phyloP scores from a whole-genome alignment of 1,139 yeast genomes.

The Sugiyamaella sp. region DNA sequence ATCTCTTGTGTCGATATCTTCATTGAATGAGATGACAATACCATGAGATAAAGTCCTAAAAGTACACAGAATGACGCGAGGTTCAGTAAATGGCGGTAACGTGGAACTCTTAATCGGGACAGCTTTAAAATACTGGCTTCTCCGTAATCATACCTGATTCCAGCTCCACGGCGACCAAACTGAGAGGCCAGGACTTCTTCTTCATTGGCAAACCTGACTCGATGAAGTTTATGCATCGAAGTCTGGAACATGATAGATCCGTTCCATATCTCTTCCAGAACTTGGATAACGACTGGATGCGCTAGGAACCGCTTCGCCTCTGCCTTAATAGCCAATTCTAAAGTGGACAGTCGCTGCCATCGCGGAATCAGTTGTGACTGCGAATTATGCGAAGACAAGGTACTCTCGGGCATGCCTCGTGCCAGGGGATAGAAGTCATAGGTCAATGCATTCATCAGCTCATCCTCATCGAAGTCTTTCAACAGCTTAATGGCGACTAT shows the following conservation, averaged over 20 bases:
- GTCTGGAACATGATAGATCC: slow-evolving; percentile 52
- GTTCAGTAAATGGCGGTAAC: slow-evolving; percentile 46
- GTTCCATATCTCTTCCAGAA: slow-evolving; percentile 57
- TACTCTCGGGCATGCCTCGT: slow-evolving; percentile 32
- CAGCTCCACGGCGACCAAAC: slow-evolving; percentile 44
- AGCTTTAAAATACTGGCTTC: slow-evolving; percentile 44
- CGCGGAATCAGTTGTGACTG: slow-evolving; percentile 42
- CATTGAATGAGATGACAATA: slow-evolving; percentile 35
- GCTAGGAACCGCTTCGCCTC: slow-evolving; percentile 58
- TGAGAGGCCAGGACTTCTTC: slow-evolving; percentile 35
- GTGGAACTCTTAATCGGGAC: slow-evolving; percentile 44
- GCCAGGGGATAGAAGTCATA: slow-evolving; percentile 48
- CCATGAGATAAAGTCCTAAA: slow-evolving; percentile 40
- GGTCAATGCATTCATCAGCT: slow-evolving; percentile 48
- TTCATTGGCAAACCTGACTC: slow-evolving; percentile 36
- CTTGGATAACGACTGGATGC: slow-evolving; percentile 57
- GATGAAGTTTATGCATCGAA: slow-evolving; percentile 45
- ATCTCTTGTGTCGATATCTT: slow-evolving; percentile 34
- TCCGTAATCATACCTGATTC: slow-evolving; percentile 43
- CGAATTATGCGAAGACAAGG: slow-evolving; percentile 2
- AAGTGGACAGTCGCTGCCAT: slow-evolving; percentile 54
- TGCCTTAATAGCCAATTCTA: slow-evolving; percentile 58
- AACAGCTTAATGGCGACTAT: slow-evolving; percentile 56
- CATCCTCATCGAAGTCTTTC: slow-evolving; percentile 52
- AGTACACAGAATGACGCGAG: slow-evolving; percentile 47